Percentiles rank a stretch among this genome's conserved stretches.
Evolutionary conservation across 768 basidiomycete genomes (phyloP).

Genomic region (Leccinellum rugosiceps): DNA sequence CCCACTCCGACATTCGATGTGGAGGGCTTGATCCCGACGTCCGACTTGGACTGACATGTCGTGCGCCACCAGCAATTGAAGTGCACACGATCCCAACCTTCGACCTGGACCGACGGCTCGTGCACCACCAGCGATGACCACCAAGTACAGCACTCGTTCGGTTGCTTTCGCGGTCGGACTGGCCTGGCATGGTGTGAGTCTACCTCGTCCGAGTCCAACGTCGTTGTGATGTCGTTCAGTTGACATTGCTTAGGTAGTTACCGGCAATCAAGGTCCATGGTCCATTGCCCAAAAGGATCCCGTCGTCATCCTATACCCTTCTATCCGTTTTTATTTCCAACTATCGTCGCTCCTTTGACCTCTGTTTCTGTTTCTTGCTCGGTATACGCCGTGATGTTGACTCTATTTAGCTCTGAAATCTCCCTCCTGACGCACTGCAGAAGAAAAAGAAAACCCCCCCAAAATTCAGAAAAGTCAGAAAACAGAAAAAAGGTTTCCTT

Average conservation of each 20-base stretch:
- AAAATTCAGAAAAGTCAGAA: conserved; percentile 5
- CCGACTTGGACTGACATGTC: background rate
- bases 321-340: background rate
- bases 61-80: background rate
- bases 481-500: background rate
- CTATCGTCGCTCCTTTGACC: background rate
- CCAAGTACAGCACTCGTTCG: too few relatives aligned
- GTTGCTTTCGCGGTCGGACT: background rate
- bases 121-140: too few relatives aligned
- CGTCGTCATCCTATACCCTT: conserved; percentile 11
- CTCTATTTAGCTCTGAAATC: background rate
- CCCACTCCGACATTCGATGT: background rate
- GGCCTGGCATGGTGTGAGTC: background rate
- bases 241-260: background rate
- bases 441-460: background rate
- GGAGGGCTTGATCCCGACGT: background rate
- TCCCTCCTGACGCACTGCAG: background rate
- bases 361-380: background rate
- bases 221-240: background rate
- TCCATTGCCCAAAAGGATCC: background rate
- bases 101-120: too few relatives aligned
- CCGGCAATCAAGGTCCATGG: background rate
- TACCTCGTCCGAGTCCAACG: background rate
- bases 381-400: too few relatives aligned
- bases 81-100: too few relatives aligned